These are phyloP conservation scores for Colletotrichum musicola DNA, from an alignment of 2,329 filamentous ascomycete species.

Conservation along the genomic window DNA sequence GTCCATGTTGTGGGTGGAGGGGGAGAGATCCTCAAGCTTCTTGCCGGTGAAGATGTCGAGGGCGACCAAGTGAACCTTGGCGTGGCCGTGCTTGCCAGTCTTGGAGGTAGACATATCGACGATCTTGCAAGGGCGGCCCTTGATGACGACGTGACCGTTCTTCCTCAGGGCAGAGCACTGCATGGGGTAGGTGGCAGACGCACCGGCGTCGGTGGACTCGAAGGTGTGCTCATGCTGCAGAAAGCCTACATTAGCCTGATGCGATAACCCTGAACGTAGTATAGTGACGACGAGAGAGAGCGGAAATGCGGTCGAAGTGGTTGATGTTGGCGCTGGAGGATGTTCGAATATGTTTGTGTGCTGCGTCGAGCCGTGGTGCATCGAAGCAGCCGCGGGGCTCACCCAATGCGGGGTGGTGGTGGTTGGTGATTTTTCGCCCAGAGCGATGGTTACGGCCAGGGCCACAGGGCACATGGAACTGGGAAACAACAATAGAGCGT, in stretches of 20 bases:
- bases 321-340: conserved; percentile 1
- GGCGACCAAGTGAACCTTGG: conserved; percentile 98
- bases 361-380: conserved; percentile 35
- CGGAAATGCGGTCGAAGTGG: not conserved
- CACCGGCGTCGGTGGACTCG: conserved; percentile 95
- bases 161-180: conserved; percentile 99
- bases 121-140: conserved; percentile 99
- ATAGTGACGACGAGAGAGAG: not conserved
- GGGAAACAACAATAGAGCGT: conserved; percentile 38
- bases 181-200: conserved; percentile 94
- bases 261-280: not conserved
- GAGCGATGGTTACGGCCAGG: conserved; percentile 18
- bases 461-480: conserved; percentile 45
- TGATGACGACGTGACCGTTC: conserved; percentile 99
- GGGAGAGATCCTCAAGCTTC: conserved; percentile 99
- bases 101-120: conserved; percentile 99
- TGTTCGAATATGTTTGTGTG: conserved; percentile 12
- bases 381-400: conserved; percentile 39
- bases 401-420: conserved; percentile 61
- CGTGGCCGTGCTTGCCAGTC: conserved; percentile 99
- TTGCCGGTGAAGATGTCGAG: conserved; percentile 99
- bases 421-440: conserved; percentile 46
- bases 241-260: conserved; percentile 1
- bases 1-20: conserved; percentile 98
- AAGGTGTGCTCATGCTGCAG: conserved; percentile 78